A percentile compares a stretch with the other conserved stretches of the same genome.
Conservation (phyloP, 495 filamentous ascomycete genomes). For the Podospora sp. region DNA sequence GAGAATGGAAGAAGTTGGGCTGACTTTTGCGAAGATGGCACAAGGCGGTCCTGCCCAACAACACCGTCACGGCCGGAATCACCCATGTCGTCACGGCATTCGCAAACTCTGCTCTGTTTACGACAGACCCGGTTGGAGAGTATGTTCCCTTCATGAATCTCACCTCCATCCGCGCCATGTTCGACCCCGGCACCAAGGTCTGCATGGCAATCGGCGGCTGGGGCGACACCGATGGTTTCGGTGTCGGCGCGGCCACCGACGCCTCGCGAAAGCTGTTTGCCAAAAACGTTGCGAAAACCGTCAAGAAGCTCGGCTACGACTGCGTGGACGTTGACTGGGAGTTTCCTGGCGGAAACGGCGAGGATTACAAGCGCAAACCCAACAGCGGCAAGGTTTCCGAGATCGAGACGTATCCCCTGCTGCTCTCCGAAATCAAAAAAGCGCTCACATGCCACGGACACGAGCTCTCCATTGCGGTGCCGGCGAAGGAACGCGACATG, state of each 20-base stretch:
- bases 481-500: constrained; percentile 61
- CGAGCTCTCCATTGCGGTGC: constrained; percentile 64
- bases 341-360: constrained; percentile 67
- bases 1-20: not conserved
- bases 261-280: constrained; percentile 56
- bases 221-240: constrained; percentile 62
- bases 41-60: constrained; percentile 32
- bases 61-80: constrained; percentile 39
- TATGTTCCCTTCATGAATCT: constrained; percentile 56
- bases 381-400: constrained; percentile 59
- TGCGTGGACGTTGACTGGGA: constrained; percentile 69
- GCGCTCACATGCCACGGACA: constrained; percentile 57
- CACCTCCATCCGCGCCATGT: constrained; percentile 52
- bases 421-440: constrained; percentile 57
- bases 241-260: constrained; percentile 53
- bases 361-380: constrained; percentile 59
- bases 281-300: constrained; percentile 56
- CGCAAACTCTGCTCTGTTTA: constrained; percentile 57
- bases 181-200: constrained; percentile 56
- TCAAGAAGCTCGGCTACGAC: constrained; percentile 58
- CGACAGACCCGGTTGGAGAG: constrained; percentile 43
- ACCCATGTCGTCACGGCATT: constrained; percentile 65
- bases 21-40: constrained; percentile 30
- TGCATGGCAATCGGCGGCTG: constrained; percentile 68
- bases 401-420: constrained; percentile 60